A percentile compares a stretch with the other conserved stretches of the same genome.
Conservation (phyloP, 768 basidiomycete species). For the Lanmaoa rubissima region DNA sequence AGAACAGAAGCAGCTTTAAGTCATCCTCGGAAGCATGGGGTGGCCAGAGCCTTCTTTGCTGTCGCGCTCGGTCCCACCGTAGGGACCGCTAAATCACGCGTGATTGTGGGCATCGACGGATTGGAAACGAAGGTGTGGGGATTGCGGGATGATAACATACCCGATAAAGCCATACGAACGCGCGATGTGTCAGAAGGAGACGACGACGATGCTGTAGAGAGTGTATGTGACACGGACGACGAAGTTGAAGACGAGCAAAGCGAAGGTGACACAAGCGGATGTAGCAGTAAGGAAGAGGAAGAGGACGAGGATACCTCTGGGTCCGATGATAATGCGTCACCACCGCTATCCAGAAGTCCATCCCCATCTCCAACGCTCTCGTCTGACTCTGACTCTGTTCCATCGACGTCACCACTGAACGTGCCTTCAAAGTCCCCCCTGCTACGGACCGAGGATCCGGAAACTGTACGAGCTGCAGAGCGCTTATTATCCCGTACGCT, state of each 20-base stretch:
- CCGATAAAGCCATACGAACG: constrained; percentile 30
- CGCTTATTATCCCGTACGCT: constrained; percentile 45
- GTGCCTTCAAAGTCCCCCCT: not conserved
- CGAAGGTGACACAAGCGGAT: constrained; percentile 1
- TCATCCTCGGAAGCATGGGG: constrained; percentile 3
- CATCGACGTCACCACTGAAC: constrained; percentile 20
- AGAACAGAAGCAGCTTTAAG: not conserved
- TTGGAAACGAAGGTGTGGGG: constrained; percentile 47
- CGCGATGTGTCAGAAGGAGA: not conserved
- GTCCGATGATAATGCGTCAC: constrained; percentile 10
- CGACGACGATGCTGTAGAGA: not conserved
- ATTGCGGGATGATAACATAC: constrained; percentile 8
- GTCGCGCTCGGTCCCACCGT: constrained; percentile 67
- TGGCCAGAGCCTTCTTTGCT: constrained; percentile 49
- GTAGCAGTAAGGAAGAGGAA: constrained; percentile 13
- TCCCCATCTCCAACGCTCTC: constrained; percentile 13
- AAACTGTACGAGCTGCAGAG: constrained; percentile 35
- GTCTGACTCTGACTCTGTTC: constrained; percentile 23
- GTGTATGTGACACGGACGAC: not conserved
- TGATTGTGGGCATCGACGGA: constrained; percentile 64
- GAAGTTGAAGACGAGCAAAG: constrained; percentile 10
- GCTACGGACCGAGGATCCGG: constrained; percentile 34
- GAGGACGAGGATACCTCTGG: constrained; percentile 1
- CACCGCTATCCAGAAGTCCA: constrained; percentile 27
- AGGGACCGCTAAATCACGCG: constrained; percentile 56